Evolutionary conservation across 1,139 yeast genomes (phyloP), one percentile per base, ranked within the genome.

Genomic region (Magnusiomyces magnusii): DNA sequence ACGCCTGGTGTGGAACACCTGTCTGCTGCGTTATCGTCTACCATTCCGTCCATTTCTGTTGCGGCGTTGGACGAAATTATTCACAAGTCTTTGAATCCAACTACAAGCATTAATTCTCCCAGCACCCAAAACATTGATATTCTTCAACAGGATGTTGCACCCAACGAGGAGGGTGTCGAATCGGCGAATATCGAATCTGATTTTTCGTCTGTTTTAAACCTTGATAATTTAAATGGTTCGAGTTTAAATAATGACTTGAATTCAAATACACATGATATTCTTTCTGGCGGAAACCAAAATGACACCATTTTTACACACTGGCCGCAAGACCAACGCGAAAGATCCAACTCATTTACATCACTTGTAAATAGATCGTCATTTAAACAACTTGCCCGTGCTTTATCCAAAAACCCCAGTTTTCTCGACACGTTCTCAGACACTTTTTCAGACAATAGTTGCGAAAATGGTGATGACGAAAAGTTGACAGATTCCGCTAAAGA

Each of bases 291-390:
- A 31, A 31, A 39, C 44, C 5, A 39, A 3, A 19, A 17, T 3
- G 19, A 39, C 19, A 19, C 44, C 19, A 39, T 39, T 39, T 39
- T 39, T n/a, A n/a, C 44, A 9, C 44, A 3, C 44, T 39, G 44
- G 44, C 19, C 44, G 19, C 44, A 39, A 39, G 44, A 19, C 44
- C 63, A 64, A 47, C 67, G 64, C 44, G 70, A 68, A 51, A 65
- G 66, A n/a, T 68, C 71, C 13, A 65, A 69, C 0, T 61, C 67
- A 17, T 67, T 68, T 54, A 66, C 71, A 10, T 61, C 65, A 34
- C 64, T 68, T 31, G 62, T 65, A 10, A 63, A 62, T 42, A 25
- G 50, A 3, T 17, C 53, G 2, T 50, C 54, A 13, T 21, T 36
- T n/a, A 54, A 50, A 13, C 50, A 50, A 10, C 15, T 47, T 24